Evolutionary conservation across 1,284 basidiomycete genomes (phyloP).

Genomic region (Pyrrhoderma lamaoense): DNA sequence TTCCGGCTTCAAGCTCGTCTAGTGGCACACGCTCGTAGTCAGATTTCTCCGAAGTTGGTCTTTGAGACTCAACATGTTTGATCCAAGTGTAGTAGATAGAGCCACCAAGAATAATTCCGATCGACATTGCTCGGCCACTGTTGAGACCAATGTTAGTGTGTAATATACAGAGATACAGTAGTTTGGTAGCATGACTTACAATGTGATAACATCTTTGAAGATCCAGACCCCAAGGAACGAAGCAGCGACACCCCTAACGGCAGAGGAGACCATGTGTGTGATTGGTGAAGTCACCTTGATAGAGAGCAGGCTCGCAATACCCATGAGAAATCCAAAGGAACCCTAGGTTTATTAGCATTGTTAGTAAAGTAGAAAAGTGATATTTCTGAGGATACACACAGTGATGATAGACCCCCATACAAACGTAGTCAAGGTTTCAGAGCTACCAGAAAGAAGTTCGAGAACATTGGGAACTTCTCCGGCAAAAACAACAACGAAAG

Average conservation of each 20-base stretch:
- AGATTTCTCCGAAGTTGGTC: constrained; percentile 8
- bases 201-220: constrained; percentile 69
- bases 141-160: constrained; percentile 1
- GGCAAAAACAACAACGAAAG: constrained; percentile 59
- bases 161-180: not conserved
- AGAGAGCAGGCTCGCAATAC: constrained; percentile 79
- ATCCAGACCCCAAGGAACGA: constrained; percentile 69
- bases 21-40: constrained; percentile 42
- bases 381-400: constrained; percentile 27
- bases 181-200: constrained; percentile 35
- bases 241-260: constrained; percentile 75
- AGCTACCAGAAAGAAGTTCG: constrained; percentile 44
- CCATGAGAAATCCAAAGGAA: constrained; percentile 79
- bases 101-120: constrained; percentile 70
- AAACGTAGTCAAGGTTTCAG: constrained; percentile 44
- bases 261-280: constrained; percentile 87
- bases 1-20: constrained; percentile 43
- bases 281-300: constrained; percentile 91
- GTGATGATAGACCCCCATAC: constrained; percentile 73
- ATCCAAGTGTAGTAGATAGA: constrained; percentile 84
- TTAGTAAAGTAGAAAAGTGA: not conserved
- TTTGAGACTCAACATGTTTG: constrained; percentile 61
- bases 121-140: constrained; percentile 75
- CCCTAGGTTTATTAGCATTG: constrained; percentile 41
- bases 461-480: constrained; percentile 63